Conservation (phyloP, 768 basidiomycete genomes). For the Lentinula lateritia region DNA sequence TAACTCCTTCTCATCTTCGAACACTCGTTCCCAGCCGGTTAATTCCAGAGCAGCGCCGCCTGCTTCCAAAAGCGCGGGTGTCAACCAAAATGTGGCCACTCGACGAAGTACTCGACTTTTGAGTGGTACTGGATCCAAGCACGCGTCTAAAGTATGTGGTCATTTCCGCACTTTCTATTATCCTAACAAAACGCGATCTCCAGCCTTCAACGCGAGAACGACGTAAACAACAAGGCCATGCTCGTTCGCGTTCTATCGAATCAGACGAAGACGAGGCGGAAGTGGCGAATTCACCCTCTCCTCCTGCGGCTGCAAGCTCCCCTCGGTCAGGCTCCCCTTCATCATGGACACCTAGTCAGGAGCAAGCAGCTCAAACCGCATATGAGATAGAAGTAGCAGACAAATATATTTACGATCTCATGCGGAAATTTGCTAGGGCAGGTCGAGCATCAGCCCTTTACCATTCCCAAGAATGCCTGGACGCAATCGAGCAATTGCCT, state of each 20-base stretch:
- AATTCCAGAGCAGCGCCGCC: slow-evolving; percentile 46
- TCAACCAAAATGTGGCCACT: slow-evolving; percentile 39
- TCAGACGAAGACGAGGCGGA: slow-evolving; percentile 75
- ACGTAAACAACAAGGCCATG: slow-evolving; percentile 48
- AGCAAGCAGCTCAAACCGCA: slow-evolving; percentile 65
- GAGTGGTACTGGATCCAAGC: slow-evolving; percentile 45
- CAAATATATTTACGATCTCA: slow-evolving; percentile 74
- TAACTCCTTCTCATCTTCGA: slow-evolving; percentile 16
- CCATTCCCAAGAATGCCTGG: slow-evolving; percentile 68
- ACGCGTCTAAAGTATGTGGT: slow-evolving; percentile 46
- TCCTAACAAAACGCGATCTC: not conserved
- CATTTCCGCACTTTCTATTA: not conserved
- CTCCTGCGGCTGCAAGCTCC: slow-evolving; percentile 52
- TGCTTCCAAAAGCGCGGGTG: slow-evolving; percentile 43
- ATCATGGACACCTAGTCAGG: slow-evolving; percentile 59
- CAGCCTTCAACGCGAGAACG: slow-evolving; percentile 43
- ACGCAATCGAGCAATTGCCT: slow-evolving; percentile 74
- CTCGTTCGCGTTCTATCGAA: slow-evolving; percentile 58
- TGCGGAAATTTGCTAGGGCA: slow-evolving; percentile 78
- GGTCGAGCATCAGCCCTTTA: slow-evolving; percentile 70
- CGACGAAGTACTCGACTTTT: slow-evolving; percentile 73
- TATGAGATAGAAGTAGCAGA: slow-evolving; percentile 75
- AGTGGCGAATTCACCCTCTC: slow-evolving; percentile 55
- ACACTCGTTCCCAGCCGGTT: slow-evolving; percentile 44
- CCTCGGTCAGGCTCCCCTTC: slow-evolving; percentile 62